Evolutionary conservation across 1,284 basidiomycete species (phyloP).

Genomic region (Caloboletus firmus): DNA sequence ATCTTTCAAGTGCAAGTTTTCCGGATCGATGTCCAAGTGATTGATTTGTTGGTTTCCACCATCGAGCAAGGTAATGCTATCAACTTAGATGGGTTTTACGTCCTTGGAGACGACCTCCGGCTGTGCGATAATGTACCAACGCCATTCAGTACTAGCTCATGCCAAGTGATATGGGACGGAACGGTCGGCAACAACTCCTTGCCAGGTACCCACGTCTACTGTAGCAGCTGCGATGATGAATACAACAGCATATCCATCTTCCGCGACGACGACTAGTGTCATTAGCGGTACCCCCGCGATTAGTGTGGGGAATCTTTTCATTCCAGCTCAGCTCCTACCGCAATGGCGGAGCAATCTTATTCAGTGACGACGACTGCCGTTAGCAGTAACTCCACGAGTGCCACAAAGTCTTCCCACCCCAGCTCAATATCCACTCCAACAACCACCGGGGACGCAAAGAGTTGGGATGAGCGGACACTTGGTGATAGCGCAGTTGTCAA

Average conservation of each 20-base stretch:
- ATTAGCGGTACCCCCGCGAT: not conserved
- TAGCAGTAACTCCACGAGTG: not conserved
- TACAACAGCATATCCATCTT: not conserved
- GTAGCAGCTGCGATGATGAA: not conserved
- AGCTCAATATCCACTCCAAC: not conserved
- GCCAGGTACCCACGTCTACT: not conserved
- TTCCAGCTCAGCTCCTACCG: not conserved
- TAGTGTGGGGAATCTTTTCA: not conserved
- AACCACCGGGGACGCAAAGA: not conserved
- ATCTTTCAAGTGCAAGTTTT: slow-evolving; percentile 68
- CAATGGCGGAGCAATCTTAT: not conserved
- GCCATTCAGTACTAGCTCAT: slow-evolving; percentile 47
- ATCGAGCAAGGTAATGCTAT: slow-evolving; percentile 50
- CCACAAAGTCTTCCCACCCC: not conserved
- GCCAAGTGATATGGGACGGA: slow-evolving; percentile 56
- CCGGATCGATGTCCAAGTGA: slow-evolving; percentile 60
- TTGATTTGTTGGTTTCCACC: slow-evolving; percentile 51
- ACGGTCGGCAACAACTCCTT: slow-evolving; percentile 13
- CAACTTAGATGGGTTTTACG: slow-evolving; percentile 51
- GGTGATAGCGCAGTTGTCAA: not conserved
- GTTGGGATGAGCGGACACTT: not conserved
- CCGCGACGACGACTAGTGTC: not conserved
- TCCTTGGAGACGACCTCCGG: slow-evolving; percentile 49
- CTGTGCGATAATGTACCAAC: slow-evolving; percentile 59
- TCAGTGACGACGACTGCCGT: not conserved